Percentiles rank a stretch among this genome's conserved stretches.
Evolutionary conservation across 257 asterid genomes (phyloP).

Genomic region (Paraleonurus japonicus): DNA sequence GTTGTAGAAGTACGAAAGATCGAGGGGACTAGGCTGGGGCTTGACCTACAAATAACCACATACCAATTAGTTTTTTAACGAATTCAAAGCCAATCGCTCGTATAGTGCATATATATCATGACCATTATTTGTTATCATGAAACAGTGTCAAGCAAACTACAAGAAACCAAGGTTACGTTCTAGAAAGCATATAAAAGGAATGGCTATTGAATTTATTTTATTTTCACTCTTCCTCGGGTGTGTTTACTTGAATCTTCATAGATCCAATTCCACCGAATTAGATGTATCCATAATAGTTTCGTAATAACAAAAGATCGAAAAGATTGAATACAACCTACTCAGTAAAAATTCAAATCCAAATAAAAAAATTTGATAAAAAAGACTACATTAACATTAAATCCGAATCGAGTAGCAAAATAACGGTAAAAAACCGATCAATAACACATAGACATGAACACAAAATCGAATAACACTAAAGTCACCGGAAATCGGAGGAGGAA

Average conservation of each 20-base stretch:
- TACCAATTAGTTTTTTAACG: neutral
- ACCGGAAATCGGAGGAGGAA: slow-evolving; percentile 19
- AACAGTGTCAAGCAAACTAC: too few relatives aligned
- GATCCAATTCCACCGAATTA: neutral
- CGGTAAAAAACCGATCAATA: neutral
- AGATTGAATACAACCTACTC: neutral
- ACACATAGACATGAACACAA: neutral
- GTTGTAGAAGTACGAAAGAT: neutral
- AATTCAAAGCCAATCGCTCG: neutral
- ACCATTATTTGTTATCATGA: slow-evolving; percentile 2
- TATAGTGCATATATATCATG: neutral
- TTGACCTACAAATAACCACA: neutral
- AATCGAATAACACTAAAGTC: slow-evolving; percentile 7
- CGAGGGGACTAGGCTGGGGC: neutral
- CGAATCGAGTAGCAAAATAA: neutral
- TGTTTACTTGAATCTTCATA: neutral
- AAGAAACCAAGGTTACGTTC: too few relatives aligned
- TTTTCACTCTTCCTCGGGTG: too few relatives aligned
- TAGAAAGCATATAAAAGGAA: neutral
- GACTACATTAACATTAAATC: neutral
- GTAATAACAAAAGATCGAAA: neutral
- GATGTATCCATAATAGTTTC: neutral
- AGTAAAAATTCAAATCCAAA: slow-evolving; percentile 16
- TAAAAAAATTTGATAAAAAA: neutral
- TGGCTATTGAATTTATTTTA: too few relatives aligned